Evolutionary conservation across 1,139 yeast genomes (phyloP).

Genomic region (Kodamaea arcana): DNA sequence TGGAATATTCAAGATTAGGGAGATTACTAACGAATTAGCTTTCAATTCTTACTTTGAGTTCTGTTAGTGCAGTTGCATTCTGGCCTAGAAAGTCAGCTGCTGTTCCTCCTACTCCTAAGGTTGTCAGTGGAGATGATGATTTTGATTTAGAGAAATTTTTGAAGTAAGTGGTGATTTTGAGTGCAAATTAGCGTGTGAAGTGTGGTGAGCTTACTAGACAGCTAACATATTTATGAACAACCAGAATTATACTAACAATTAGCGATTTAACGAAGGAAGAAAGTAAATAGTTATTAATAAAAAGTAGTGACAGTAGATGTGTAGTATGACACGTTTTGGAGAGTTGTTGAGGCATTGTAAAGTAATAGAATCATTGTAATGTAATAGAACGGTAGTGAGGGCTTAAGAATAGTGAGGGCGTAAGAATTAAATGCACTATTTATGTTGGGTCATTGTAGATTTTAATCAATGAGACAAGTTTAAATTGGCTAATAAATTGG

Average conservation of each 20-base stretch:
- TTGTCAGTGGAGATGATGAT: constrained; percentile 44
- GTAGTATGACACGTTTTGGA: too few relatives aligned
- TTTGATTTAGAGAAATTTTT: constrained; percentile 59
- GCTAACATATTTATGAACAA: not conserved
- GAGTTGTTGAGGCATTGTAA: too few relatives aligned
- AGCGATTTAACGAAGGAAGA: constrained; percentile 45
- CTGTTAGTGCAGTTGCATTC: constrained; percentile 41
- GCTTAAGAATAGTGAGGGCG: too few relatives aligned
- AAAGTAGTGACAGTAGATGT: constrained; percentile 5
- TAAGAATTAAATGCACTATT: too few relatives aligned
- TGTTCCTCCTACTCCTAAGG: constrained; percentile 27
- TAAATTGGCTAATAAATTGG: too few relatives aligned
- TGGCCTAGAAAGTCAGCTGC: constrained; percentile 38
- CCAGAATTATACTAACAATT: constrained; percentile 23
- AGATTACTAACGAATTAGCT: constrained; percentile 27
- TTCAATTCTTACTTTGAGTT: constrained; percentile 42
- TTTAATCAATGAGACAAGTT: too few relatives aligned
- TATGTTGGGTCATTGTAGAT: too few relatives aligned
- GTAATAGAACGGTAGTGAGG: too few relatives aligned
- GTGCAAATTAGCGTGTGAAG: too few relatives aligned
- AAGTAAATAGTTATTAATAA: constrained; percentile 19
- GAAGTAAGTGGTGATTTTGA: constrained; percentile 55
- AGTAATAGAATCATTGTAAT: too few relatives aligned
- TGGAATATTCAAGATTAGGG: too few relatives aligned
- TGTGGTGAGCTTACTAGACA: too few relatives aligned